A percentile compares a stretch with the other conserved stretches of the same genome.
These are phyloP conservation scores for Kwoniella sp. DNA, from an alignment of 768 basidiomycete species.

Conservation along the genomic window DNA sequence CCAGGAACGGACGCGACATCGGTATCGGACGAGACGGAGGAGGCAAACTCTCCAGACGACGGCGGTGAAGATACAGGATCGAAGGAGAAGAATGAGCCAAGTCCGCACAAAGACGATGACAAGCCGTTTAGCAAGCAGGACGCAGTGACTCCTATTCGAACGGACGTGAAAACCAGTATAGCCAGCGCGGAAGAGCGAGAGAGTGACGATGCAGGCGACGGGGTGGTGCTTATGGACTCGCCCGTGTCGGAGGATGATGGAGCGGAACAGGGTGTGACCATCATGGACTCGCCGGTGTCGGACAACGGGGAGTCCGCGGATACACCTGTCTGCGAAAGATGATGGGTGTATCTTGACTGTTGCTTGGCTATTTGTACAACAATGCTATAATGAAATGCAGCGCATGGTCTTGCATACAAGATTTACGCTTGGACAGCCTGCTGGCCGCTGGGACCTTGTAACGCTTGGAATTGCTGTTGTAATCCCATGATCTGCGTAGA, in stretches of 20 bases:
- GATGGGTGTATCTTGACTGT: slow-evolving; percentile 1
- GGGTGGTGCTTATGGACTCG: slow-evolving; percentile 11
- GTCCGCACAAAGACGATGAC: not conserved
- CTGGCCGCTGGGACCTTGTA: slow-evolving; percentile 20
- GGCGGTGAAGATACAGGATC: slow-evolving; percentile 4
- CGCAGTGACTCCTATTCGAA: no score
- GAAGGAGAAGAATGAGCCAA: slow-evolving; percentile 9
- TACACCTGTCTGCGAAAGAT: no score
- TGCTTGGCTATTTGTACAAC: not conserved
- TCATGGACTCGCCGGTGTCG: slow-evolving; percentile 4
- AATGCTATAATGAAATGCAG: not conserved
- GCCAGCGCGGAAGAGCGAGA: not conserved
- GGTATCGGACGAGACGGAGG: slow-evolving; percentile 13
- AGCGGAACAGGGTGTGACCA: not conserved
- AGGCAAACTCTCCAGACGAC: slow-evolving; percentile 4
- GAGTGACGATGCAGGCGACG: not conserved
- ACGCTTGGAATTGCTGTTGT: slow-evolving; percentile 36
- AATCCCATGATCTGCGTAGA: slow-evolving; percentile 30
- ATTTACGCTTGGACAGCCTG: slow-evolving; percentile 11
- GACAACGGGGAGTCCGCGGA: no score
- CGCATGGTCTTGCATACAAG: not conserved
- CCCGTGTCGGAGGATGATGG: slow-evolving; percentile 13
- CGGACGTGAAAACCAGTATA: not conserved
- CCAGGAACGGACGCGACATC: slow-evolving; percentile 13
- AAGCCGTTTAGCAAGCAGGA: not conserved